Evolutionary conservation across 441 rosid species (phyloP), one percentile per base, ranked within the genome.

Genomic region (Hura crepitans): DNA sequence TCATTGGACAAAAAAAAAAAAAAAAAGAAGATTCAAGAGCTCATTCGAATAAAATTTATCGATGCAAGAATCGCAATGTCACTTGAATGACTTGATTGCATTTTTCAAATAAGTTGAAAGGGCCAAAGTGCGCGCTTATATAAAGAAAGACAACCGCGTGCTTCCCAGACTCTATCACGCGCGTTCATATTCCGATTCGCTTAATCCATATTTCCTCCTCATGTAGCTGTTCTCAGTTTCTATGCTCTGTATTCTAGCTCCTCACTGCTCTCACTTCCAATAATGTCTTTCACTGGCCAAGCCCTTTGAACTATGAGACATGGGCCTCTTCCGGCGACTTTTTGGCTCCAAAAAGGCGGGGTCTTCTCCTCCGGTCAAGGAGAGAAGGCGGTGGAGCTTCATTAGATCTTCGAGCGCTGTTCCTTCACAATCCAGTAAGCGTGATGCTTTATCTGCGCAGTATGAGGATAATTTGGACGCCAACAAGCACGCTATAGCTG

Each of bases 321-420:
- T 93, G 98, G 97, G 97, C 23, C 72, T 91, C 23, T 77, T 93
- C 76, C 87, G 90, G 72, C 77, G 89, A 82, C 80, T 93, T 28
- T 91, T 93, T 58, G 88, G 97, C 39, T 23, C 77, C 72, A 87
- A 78, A 60, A 87, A 80, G 74, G 1, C 42, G 43, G 50, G 30
- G 15, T 14, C 74, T 50, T 39, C 72, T 5, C 20, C 75, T 9
- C 69, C 76, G 42, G 50, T 57, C 66, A 69, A 81, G 56, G 82
- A 82, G 68, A 90, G 82, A 76, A 85, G 90, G 46, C 82, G 96
- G 39, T 89, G 98, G 98, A 85, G 87, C 70, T 89, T 93, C 81
- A 82, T 83, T 68, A 86, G 83, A 82, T 83, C 97, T 66, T 83
- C 81, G 71, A 84, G 84, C 37, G 78, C 87, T 4, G 83, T 73